Base-by-base conservation (phyloP, 78 protist genomes). In the Monocercomonoides exilis region DNA sequence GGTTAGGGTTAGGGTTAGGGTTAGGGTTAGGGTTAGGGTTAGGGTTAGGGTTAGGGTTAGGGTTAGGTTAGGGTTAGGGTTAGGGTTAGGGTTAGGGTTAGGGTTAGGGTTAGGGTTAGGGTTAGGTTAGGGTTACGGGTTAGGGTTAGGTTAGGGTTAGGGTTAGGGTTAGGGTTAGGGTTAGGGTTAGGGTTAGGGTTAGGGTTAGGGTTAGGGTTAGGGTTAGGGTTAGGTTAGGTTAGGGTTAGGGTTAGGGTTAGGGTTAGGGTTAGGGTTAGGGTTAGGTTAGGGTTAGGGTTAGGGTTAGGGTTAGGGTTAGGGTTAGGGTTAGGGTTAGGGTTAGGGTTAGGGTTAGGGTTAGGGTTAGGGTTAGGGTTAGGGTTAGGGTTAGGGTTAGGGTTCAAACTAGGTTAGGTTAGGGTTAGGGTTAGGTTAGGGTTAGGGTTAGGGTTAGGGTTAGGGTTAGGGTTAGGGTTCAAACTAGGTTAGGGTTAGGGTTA, bases 281-380 rank as follows among this genome's bases (percentile, higher is more conserved):
- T n/a, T n/a, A n/a, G n/a, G n/a, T n/a, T n/a, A n/a, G n/a, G n/a
- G n/a, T n/a, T n/a, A 80, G 84, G 84, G 84, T 80, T 80, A 80
- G 84, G 84, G 84, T 80, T 80, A 80, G 84, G 84, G 84, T 80
- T 80, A 80, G 84, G 84, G 84, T 80, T 80, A 80, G 84, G 84
- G 84, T 80, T 80, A 80, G 84, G 84, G 84, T 80, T 80, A 80
- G 84, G 84, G 84, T 80, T 80, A 80, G 84, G 84, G 84, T 80
- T 54, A 54, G 77, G 77, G 77, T 54, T 54, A 54, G 77, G 77
- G 77, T 54, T 54, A 54, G 77, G 77, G 77, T 54, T 54, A 54
- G 77, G 77, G 77, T 54, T 54, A 54, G 77, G 77, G 77, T 54
- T 54, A 54, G 77, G 77, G 77, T 54, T 54, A 54, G 77, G 77